Conservation (phyloP, 139 green algal species). For the Microglena sp. region DNA sequence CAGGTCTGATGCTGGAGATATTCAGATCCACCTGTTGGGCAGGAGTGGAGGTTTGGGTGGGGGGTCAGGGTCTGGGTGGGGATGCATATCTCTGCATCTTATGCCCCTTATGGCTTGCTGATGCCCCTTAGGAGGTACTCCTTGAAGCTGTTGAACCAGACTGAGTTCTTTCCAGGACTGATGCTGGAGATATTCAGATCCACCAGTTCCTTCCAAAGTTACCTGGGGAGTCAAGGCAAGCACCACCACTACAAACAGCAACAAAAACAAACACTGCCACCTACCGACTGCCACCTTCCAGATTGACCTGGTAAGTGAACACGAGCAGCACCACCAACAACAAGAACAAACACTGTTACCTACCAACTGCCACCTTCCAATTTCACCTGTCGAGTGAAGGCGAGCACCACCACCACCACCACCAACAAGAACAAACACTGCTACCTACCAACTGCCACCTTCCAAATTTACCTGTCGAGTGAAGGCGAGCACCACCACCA, state of each 20-base stretch:
- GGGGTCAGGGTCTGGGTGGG: constrained; percentile 25
- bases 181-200: constrained; percentile 56
- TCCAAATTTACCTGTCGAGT: background rate
- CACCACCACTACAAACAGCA: background rate
- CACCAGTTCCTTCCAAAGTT: constrained; percentile 48
- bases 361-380: background rate
- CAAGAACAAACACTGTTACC: background rate
- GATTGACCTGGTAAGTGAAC: background rate
- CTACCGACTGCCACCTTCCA: no score
- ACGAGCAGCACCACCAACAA: no score
- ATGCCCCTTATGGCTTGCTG: background rate
- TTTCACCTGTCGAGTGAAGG: background rate
- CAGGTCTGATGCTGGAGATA: constrained; percentile 47
- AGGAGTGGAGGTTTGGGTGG: background rate
- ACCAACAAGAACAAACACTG: background rate
- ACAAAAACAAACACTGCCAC: no score
- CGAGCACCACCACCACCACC: background rate
- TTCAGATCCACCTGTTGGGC: constrained; percentile 52
- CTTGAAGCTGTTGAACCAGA: constrained; percentile 33
- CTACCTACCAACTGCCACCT: no score
- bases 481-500: background rate
- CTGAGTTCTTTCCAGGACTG: constrained; percentile 24
- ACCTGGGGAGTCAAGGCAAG: background rate
- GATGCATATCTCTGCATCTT: background rate
- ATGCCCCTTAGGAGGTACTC: constrained; percentile 30